Conservation (phyloP, 495 filamentous ascomycete genomes). For the Lasiosphaeriaceae sp. region DNA sequence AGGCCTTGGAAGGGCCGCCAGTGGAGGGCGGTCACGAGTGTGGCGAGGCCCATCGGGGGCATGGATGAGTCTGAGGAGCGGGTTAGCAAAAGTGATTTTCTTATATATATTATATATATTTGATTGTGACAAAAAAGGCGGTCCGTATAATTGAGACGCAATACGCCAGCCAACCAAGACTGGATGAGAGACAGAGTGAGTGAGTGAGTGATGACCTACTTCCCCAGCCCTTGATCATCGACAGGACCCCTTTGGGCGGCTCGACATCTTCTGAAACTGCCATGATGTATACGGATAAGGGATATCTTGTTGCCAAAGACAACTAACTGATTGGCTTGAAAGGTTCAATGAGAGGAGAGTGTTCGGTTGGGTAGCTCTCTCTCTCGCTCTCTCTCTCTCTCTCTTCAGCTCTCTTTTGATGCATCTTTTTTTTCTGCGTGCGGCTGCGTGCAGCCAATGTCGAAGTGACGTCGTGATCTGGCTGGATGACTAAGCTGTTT, state of each 20-base stretch:
- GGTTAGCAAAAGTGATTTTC: too few species aligned
- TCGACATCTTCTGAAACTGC: conserved; percentile 2
- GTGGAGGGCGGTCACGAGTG: conserved; percentile 74
- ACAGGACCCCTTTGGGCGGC: not conserved
- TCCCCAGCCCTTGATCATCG: conserved; percentile 7
- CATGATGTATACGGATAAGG: not conserved
- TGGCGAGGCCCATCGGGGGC: conserved; percentile 72
- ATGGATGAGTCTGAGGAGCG: conserved; percentile 67
- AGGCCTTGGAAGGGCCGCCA: conserved; percentile 68
- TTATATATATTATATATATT: too few species aligned
- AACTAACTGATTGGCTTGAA: not conserved
- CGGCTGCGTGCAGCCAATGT: not conserved
- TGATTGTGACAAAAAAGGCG: too few species aligned
- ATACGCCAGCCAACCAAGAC: not conserved
- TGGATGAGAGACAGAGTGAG: not conserved
- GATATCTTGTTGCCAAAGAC: not conserved
- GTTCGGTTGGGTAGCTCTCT: too few species aligned
- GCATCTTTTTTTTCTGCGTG: not conserved
- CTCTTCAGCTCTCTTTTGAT: not conserved
- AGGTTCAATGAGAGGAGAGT: not conserved
- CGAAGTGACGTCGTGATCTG: not conserved
- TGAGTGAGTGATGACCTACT: conserved; percentile 3
- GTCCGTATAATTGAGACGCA: not conserved
- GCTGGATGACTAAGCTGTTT: not conserved
- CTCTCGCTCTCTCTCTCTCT: too few species aligned